Evolutionary conservation across 2,329 filamentous ascomycete genomes (phyloP), one percentile per base, ranked within the genome.

Genomic region (Rutstroemia sp.): DNA sequence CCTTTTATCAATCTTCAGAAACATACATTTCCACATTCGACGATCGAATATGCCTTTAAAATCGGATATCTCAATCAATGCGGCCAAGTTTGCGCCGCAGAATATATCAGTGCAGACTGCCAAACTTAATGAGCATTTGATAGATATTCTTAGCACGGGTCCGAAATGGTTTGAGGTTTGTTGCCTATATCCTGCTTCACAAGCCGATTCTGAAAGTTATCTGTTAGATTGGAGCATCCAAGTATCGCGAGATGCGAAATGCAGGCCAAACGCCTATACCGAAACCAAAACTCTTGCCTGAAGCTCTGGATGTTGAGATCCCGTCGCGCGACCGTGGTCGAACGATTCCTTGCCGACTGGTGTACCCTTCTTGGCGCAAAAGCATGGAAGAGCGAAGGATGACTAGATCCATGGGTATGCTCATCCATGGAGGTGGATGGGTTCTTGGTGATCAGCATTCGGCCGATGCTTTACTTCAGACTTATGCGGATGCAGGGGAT

Each of bases 231-330:
- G 80, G 80, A 8, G 77, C 78, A 7, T 70, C 72, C 14, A 75
- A 74, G 62, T 83, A 80, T 63, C 74, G 81, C 4, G 70, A 78
- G 60, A 78, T 82, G 74, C 71, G 76, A 14, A 75, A 73, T 69
- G 73, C 73, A 21, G 80, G 79, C 40, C 75, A 83, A 61, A 80
- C 78, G 0, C 70, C 75, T 0, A 64, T 81, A 1, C 77, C 78
- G 2, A 71, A 70, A 53, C 76, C 77, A 0, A 65, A 72, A 2
- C 69, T 76, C 3, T 68, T 83, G 0, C 70, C 74, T 0, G 68
- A 71, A 17, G 80, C 74, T 25, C 67, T 74, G 7, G 74, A 80
- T 54, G 70, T 73, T 57, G 67, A 60, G 0, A 69, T 84, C 6
- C 79, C 79, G 0, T 82, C 79, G 1, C 70, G 80, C 5, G 78